phyloP scores from a whole-genome alignment of 2,329 filamentous ascomycete genomes.

The Mariannaea sp. region DNA sequence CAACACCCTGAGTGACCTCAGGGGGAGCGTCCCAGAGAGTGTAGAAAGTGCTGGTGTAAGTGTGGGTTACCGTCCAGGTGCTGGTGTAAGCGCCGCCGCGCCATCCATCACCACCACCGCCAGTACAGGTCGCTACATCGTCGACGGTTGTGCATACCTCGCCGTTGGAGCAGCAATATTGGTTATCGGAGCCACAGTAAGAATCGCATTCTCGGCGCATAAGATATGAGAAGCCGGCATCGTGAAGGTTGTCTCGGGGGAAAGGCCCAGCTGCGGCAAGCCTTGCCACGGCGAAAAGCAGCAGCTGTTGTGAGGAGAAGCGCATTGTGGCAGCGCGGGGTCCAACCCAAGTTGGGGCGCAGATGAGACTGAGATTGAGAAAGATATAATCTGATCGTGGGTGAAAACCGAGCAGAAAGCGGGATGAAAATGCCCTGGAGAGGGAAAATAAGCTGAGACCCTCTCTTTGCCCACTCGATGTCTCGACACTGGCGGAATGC shows the following conservation, averaged over 20 bases:
- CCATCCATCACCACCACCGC: slow-evolving; percentile 41
- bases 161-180: slow-evolving; percentile 58
- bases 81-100: slow-evolving; percentile 52
- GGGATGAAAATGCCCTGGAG: neutral
- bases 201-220: slow-evolving; percentile 54
- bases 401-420: neutral
- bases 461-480: neutral
- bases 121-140: slow-evolving; percentile 56
- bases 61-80: slow-evolving; percentile 65
- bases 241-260: slow-evolving; percentile 55
- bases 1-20: slow-evolving; percentile 48
- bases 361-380: neutral
- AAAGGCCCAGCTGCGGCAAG: slow-evolving; percentile 51
- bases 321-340: slow-evolving; percentile 28
- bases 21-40: slow-evolving; percentile 54
- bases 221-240: slow-evolving; percentile 56
- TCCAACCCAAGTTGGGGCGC: neutral
- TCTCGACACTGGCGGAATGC: slow-evolving; percentile 18
- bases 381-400: neutral
- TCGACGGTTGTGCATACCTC: slow-evolving; percentile 57
- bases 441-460: neutral
- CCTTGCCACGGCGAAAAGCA: slow-evolving; percentile 46
- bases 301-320: slow-evolving; percentile 38
- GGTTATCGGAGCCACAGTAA: slow-evolving; percentile 59
- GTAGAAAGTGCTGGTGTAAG: slow-evolving; percentile 63